A percentile compares a stretch with the other conserved stretches of the same genome.
Evolutionary conservation across 2,329 filamentous ascomycete genomes (phyloP).

Genomic region (Trichophaea hybrida): DNA sequence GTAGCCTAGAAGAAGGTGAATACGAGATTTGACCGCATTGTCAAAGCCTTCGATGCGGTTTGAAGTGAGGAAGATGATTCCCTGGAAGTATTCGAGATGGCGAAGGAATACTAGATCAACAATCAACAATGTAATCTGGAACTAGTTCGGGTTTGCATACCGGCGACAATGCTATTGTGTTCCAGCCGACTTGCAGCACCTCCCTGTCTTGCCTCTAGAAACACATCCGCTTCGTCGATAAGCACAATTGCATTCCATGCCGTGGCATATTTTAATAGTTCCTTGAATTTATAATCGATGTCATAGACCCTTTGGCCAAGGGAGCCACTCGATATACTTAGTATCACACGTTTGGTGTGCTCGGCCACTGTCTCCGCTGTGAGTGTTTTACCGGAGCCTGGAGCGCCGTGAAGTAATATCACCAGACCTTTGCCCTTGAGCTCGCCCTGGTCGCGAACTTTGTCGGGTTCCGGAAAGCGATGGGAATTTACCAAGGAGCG

Average conservation of each 20-base stretch:
- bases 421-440: slow-evolving; percentile 35
- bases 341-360: slow-evolving; percentile 24
- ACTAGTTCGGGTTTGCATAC: not conserved
- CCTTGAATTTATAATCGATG: slow-evolving; percentile 35
- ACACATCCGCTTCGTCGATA: slow-evolving; percentile 47
- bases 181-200: not conserved
- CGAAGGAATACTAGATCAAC: slow-evolving; percentile 28
- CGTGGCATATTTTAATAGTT: slow-evolving; percentile 38
- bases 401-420: slow-evolving; percentile 38
- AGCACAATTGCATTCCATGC: slow-evolving; percentile 41
- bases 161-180: slow-evolving; percentile 57
- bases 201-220: slow-evolving; percentile 39
- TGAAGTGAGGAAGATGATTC: slow-evolving; percentile 33
- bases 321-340: slow-evolving; percentile 34
- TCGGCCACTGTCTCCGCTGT: slow-evolving; percentile 38
- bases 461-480: slow-evolving; percentile 34
- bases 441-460: slow-evolving; percentile 36
- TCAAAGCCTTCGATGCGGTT: slow-evolving; percentile 30
- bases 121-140: not conserved
- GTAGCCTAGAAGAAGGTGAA: slow-evolving; percentile 29
- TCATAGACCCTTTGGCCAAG: slow-evolving; percentile 32
- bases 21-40: slow-evolving; percentile 29
- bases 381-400: slow-evolving; percentile 43
- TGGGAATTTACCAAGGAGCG: slow-evolving; percentile 25
- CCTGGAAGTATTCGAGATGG: slow-evolving; percentile 32